phyloP scores from a whole-genome alignment of 2,329 filamentous ascomycete species.

The Neofusicoccum laricinum region DNA sequence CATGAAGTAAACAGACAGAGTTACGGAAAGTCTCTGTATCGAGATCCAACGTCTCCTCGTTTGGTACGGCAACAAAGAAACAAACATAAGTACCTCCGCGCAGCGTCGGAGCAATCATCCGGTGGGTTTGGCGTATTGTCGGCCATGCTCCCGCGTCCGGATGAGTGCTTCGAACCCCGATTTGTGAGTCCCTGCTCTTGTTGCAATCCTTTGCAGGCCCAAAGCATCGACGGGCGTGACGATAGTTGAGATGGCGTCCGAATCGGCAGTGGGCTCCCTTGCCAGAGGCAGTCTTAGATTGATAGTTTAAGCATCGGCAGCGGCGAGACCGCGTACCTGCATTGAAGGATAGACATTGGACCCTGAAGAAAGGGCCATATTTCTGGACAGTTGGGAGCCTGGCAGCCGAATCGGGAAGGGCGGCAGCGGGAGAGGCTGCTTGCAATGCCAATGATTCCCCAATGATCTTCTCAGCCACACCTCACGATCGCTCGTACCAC shows the following conservation, averaged over 20 bases:
- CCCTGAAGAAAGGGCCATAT: conserved; percentile 1
- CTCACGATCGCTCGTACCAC: background rate
- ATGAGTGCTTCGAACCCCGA: background rate
- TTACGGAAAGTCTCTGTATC: background rate
- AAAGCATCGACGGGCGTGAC: background rate
- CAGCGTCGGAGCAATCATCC: background rate
- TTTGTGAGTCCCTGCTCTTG: background rate
- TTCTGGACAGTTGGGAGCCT: background rate
- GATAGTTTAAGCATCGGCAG: background rate
- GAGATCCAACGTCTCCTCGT: background rate
- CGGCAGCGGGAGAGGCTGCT: background rate
- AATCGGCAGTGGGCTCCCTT: conserved; percentile 1
- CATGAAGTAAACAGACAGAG: background rate
- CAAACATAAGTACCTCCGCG: background rate
- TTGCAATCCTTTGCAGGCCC: background rate
- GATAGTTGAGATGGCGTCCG: background rate
- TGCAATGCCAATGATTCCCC: background rate
- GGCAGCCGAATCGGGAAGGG: background rate
- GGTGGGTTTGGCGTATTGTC: background rate
- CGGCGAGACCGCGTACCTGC: conserved; percentile 2
- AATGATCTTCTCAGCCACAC: background rate
- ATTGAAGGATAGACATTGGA: conserved; percentile 6
- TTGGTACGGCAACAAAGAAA: background rate
- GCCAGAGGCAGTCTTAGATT: background rate
- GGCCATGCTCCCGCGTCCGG: background rate